Evolutionary conservation across 805 yeast genomes (phyloP).

Genomic region (Nakazawaea ishiwadae): DNA sequence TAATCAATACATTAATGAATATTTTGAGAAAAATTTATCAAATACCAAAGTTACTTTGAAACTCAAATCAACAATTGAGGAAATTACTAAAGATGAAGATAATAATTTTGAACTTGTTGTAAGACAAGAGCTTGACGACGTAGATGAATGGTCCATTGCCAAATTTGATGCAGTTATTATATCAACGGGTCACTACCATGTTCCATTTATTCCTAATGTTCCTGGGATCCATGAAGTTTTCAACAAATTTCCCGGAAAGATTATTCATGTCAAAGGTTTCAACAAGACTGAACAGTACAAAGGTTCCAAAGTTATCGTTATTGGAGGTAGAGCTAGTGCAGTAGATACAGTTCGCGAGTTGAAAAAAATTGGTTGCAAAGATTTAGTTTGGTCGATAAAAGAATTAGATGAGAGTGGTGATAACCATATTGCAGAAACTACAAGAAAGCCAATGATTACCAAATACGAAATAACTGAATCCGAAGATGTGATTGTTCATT

Average conservation of each 20-base stretch:
- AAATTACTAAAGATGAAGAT: conserved; percentile 23
- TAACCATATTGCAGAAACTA: too few relatives aligned
- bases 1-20: conserved; percentile 26
- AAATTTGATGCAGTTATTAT: conserved; percentile 34
- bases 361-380: too few relatives aligned
- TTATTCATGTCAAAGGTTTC: conserved; percentile 25
- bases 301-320: conserved; percentile 13
- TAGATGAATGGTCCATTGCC: conserved; percentile 34
- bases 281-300: conserved; percentile 15
- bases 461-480: conserved; percentile 15
- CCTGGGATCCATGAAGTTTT: conserved; percentile 28
- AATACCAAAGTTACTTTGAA: conserved; percentile 21
- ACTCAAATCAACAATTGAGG: conserved; percentile 34
- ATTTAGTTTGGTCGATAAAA: too few relatives aligned
- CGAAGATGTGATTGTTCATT: conserved; percentile 17
- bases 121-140: conserved; percentile 20
- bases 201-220: conserved; percentile 34
- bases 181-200: conserved; percentile 40
- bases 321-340: conserved; percentile 8
- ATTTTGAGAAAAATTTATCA: conserved; percentile 22
- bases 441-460: conserved; percentile 23
- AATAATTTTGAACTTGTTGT: conserved; percentile 26
- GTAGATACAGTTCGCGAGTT: conserved; percentile 6
- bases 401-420: not conserved
- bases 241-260: conserved; percentile 10